A percentile compares a stretch with the other conserved stretches of the same genome.
Evolutionary conservation across 1,284 basidiomycete genomes (phyloP).

Genomic region (Cerrena zonata): DNA sequence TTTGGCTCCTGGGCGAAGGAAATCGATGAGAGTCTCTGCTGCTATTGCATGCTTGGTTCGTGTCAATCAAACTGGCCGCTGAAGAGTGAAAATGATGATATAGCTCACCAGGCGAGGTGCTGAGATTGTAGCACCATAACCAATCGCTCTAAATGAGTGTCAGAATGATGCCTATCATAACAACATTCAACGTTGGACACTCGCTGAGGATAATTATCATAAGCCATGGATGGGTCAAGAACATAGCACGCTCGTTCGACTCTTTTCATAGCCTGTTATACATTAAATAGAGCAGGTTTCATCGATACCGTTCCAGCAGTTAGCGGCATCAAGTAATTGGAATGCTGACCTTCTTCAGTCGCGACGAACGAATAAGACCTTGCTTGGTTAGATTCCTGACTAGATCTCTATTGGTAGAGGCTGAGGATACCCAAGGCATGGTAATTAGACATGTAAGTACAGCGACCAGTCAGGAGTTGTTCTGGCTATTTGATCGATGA

Average conservation of each 20-base stretch:
- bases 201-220: conserved; percentile 76
- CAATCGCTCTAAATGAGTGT: conserved; percentile 51
- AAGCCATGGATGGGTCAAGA: conserved; percentile 64
- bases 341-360: conserved; percentile 32
- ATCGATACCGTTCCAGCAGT: not conserved
- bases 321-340: not conserved
- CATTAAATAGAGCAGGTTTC: not conserved
- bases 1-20: conserved; percentile 61
- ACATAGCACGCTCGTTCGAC: conserved; percentile 78
- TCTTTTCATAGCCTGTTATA: conserved; percentile 65
- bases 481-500: too few relatives aligned
- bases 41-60: conserved; percentile 73
- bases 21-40: conserved; percentile 64
- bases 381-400: conserved; percentile 61
- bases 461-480: too few relatives aligned
- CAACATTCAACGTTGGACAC: conserved; percentile 16
- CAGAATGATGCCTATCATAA: not conserved
- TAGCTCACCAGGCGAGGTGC: conserved; percentile 82
- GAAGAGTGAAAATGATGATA: not conserved
- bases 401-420: conserved; percentile 65
- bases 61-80: not conserved
- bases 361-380: conserved; percentile 52
- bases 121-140: conserved; percentile 79
- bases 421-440: conserved; percentile 79
- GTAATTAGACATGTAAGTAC: too few relatives aligned